Evolutionary conservation across 2,329 filamentous ascomycete species (phyloP).

Genomic region (Arthrinium puccinioides): DNA sequence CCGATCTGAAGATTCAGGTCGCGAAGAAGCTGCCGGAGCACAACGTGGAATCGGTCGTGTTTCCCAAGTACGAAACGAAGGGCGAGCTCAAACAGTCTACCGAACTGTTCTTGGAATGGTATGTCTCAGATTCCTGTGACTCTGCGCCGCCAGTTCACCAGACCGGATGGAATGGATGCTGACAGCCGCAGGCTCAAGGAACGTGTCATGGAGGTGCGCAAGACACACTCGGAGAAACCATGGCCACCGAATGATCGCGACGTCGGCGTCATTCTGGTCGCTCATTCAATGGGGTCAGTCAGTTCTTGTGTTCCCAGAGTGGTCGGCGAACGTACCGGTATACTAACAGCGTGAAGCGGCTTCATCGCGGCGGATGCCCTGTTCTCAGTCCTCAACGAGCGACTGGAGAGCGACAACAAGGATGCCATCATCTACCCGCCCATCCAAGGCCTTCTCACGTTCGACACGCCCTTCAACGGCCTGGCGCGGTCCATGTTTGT

Average conservation of each 20-base stretch:
- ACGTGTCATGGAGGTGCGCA: conserved; percentile 69
- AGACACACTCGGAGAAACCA: conserved; percentile 61
- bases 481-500: conserved; percentile 53
- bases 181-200: conserved; percentile 58
- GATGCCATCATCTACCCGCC: conserved; percentile 60
- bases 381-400: conserved; percentile 63
- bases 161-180: background rate
- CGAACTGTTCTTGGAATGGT: conserved; percentile 40
- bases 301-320: background rate
- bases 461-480: conserved; percentile 79
- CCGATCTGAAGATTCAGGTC: conserved; percentile 52
- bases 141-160: background rate
- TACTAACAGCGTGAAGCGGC: conserved; percentile 36
- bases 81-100: conserved; percentile 53
- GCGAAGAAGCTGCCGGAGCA: conserved; percentile 53
- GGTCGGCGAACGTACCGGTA: background rate
- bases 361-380: conserved; percentile 79
- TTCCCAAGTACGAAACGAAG: conserved; percentile 66
- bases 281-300: conserved; percentile 69
- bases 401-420: conserved; percentile 31
- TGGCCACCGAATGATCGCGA: conserved; percentile 76
- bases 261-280: conserved; percentile 71
- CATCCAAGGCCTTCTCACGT: conserved; percentile 72
- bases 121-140: conserved; percentile 14
- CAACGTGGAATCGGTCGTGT: conserved; percentile 53